These are phyloP conservation scores for Pyrus hybrid DNA, from an alignment of 331 rosid genomes.

Conservation along the genomic window DNA sequence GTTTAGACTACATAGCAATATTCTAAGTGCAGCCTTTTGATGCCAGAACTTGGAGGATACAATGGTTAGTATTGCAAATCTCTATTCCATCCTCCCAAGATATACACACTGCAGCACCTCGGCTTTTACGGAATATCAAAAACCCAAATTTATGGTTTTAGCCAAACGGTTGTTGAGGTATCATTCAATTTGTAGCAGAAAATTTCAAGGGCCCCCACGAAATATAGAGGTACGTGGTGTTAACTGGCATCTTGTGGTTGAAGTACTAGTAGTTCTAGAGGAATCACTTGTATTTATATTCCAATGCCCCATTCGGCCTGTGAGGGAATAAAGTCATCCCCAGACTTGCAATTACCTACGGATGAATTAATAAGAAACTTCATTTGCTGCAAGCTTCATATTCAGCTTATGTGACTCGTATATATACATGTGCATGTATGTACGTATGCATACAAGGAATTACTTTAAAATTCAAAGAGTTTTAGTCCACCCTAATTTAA, in stretches of 20 bases:
- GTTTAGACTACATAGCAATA: too few species aligned
- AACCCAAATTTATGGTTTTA: not conserved
- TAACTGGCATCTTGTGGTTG: not conserved
- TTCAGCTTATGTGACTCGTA: not conserved
- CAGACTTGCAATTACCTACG: not conserved
- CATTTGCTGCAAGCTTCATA: not conserved
- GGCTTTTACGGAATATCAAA: too few species aligned
- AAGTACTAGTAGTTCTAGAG: too few species aligned
- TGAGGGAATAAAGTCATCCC: not conserved
- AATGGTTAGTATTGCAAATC: too few species aligned
- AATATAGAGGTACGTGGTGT: not conserved
- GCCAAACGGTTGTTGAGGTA: not conserved
- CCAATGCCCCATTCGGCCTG: too few species aligned
- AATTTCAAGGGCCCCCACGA: not conserved
- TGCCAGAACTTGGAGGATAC: too few species aligned
- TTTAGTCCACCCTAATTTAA: not conserved
- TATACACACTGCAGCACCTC: too few species aligned
- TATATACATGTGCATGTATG: not conserved
- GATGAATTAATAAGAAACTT: not conserved
- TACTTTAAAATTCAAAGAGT: not conserved
- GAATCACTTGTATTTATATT: too few species aligned
- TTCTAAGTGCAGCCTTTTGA: too few species aligned
- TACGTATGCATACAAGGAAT: not conserved
- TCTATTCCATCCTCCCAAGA: too few species aligned
- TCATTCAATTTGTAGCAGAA: not conserved